Evolutionary conservation across 345 rosid genomes (phyloP), one percentile per base, ranked within the genome.

Genomic region (Trapa bicornis): DNA sequence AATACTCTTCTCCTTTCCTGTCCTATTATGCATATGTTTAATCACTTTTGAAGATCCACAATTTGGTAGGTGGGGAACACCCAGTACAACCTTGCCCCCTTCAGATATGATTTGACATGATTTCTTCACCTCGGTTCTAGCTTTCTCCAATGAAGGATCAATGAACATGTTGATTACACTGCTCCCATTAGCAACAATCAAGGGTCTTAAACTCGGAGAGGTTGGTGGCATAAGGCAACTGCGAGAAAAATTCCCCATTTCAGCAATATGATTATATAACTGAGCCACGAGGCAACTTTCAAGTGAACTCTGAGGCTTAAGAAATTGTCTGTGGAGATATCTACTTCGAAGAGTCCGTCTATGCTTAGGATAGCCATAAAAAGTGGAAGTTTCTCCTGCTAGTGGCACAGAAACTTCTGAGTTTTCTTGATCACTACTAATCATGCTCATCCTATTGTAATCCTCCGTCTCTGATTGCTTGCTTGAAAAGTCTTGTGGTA

Each of bases 281-380:
- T 87, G 95, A 73, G 97, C 81, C 82, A 86, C 65, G 22, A 85
- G 75, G 52, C 91, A 81, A 61, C 86, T 82, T 74, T 81, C 95
- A 41, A 85, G 68, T 67, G 91, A 85, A 75, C 52, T 85, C 47
- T 78, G 70, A 14, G 96, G 92, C 73, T 80, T 85, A 47, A 79
- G 47, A 63, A 37, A 45, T 65, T 63, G 81, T 38, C 61, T 61
- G 13, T 52, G 64, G 5, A 69, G 68, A 69, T 50, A 72, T 69
- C 74, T 82, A 65, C 70, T 74, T 77, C 85, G 79, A 53, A 85
- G 78, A 73, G 79, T 65, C 56, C 75, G 78, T 73, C 63, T 81
- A 65, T 71, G 78, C 73, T 79, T 80, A 14, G 45, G 52, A 47
- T 74, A 66, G 60, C 65, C 71, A 71, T 64, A 29, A 74, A 67